These are phyloP conservation scores for Asterophora parasitica DNA, from an alignment of 768 basidiomycete genomes.

Conservation along the genomic window DNA sequence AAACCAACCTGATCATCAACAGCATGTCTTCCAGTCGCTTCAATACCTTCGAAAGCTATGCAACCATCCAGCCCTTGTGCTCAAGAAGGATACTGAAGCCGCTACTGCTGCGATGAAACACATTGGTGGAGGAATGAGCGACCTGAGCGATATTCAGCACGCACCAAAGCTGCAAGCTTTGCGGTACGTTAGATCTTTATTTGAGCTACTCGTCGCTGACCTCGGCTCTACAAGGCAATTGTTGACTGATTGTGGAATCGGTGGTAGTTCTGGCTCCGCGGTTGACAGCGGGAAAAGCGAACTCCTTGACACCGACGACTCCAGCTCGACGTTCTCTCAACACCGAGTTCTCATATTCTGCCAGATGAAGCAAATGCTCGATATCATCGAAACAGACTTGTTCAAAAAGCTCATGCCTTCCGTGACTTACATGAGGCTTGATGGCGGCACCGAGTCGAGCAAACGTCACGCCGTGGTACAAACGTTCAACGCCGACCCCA, in stretches of 20 bases:
- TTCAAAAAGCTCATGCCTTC: slow-evolving; percentile 92
- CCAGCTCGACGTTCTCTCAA: slow-evolving; percentile 69
- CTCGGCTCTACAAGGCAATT: slow-evolving; percentile 63
- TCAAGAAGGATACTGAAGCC: slow-evolving; percentile 67
- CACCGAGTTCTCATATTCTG: slow-evolving; percentile 99
- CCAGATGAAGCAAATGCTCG: slow-evolving; percentile 98
- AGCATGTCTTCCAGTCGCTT: slow-evolving; percentile 94
- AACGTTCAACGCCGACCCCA: slow-evolving; percentile 96
- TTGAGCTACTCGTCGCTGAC: slow-evolving; percentile 2
- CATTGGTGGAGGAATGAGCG: slow-evolving; percentile 39
- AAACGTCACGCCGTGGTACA: slow-evolving; percentile 97
- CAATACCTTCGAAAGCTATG: slow-evolving; percentile 97
- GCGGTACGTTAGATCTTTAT: slow-evolving; percentile 46
- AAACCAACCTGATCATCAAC: slow-evolving; percentile 42
- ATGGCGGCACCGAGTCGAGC: slow-evolving; percentile 86
- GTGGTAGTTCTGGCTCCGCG: slow-evolving; percentile 37
- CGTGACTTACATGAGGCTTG: slow-evolving; percentile 97
- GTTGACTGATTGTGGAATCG: slow-evolving; percentile 91
- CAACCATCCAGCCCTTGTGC: slow-evolving; percentile 92
- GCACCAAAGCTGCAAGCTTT: slow-evolving; percentile 93
- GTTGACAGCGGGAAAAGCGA: slow-evolving; percentile 66
- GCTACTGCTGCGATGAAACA: slow-evolving; percentile 54
- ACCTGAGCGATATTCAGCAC: slow-evolving; percentile 77
- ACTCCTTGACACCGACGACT: slow-evolving; percentile 53
- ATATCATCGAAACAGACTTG: slow-evolving; percentile 91